Base-by-base conservation (phyloP, 805 yeast genomes). In the Deakozyma indianensis region DNA sequence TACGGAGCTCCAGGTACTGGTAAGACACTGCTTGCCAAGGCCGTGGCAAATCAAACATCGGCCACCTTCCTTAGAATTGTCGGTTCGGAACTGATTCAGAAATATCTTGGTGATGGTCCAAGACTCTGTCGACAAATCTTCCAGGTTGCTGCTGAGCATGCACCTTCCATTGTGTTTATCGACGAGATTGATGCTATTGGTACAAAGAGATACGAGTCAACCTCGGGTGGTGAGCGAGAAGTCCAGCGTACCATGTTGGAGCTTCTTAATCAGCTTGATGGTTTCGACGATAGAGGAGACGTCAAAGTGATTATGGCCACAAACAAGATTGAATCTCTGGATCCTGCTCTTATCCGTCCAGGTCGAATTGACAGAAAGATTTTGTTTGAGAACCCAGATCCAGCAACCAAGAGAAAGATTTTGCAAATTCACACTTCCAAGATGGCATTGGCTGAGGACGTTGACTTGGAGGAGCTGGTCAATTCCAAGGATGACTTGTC, bases 141-240 rank as follows among this genome's bases (percentile, higher is more conserved):
- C 73, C 94, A 88, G 65, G 84, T 87, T 42, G 98, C 98, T 2
- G 92, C 88, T 22, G 98, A 92, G 53, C 81, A 87, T 63, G 96
- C 98, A 0, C 98, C 98, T 32, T 80, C 95, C n/a, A 92, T 92
- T 67, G 96, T 92, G 29, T 92, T 92, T 59, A 92, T 92, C 53
- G 98, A 92, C 68, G 98, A 92, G 69, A 90, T 92, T 59, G 98
- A 92, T 66, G 97, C 99, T 41, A 92, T 92, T 61, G 99, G 98
- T 65, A 83, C 95, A n/a, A 90, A 90, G 64, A 80, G 99, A 65
- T 88, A 90, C 64, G 96, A 90, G 49, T 81, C 71, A 20, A 70
- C 81, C 4, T 81, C 94, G 20, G 96, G 97, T 41, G 97, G 97
- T 60, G 97, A 90, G 67, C 77, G 95, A 55, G 97, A 90, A 67